Evolutionary conservation across 169 alveolate genomes (phyloP).

Genomic region (Perkinsus olseni): DNA sequence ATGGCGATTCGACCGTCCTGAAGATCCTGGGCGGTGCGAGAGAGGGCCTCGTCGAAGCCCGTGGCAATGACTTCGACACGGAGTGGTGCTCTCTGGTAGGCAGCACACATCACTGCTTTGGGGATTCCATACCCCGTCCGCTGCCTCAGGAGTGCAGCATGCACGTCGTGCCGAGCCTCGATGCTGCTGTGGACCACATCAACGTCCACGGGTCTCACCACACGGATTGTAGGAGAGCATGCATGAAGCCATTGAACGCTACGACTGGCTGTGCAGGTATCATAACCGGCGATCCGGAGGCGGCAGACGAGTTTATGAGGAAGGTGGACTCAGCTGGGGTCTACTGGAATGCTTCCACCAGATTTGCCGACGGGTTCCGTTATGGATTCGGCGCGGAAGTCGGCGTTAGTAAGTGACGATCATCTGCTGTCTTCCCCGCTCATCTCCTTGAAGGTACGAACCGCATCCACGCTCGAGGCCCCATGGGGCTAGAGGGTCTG

Average conservation of each 20-base stretch:
- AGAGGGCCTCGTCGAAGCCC: not conserved
- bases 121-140: not conserved
- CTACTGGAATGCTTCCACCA: slow-evolving; percentile 50
- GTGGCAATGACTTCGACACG: not conserved
- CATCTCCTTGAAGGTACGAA: slow-evolving; percentile 19
- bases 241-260: no score
- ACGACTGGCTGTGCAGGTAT: slow-evolving; percentile 4
- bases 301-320: slow-evolving; percentile 29
- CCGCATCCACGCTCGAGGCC: slow-evolving; percentile 58
- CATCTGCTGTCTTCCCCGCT: not conserved
- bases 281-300: slow-evolving; percentile 23
- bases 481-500: slow-evolving; percentile 58
- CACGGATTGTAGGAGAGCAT: slow-evolving; percentile 39
- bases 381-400: slow-evolving; percentile 61
- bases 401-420: slow-evolving; percentile 37
- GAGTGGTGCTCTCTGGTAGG: not conserved
- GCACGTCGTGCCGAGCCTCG: not conserved
- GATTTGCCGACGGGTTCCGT: slow-evolving; percentile 60
- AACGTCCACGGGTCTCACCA: slow-evolving; percentile 55
- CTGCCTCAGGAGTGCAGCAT: not conserved
- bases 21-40: not conserved
- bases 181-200: slow-evolving; percentile 47
- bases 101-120: not conserved
- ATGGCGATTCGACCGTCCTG: not conserved
- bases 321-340: slow-evolving; percentile 48